Conservation (phyloP, 164 flowering plant species). For the Tinospora cordifolia region DNA sequence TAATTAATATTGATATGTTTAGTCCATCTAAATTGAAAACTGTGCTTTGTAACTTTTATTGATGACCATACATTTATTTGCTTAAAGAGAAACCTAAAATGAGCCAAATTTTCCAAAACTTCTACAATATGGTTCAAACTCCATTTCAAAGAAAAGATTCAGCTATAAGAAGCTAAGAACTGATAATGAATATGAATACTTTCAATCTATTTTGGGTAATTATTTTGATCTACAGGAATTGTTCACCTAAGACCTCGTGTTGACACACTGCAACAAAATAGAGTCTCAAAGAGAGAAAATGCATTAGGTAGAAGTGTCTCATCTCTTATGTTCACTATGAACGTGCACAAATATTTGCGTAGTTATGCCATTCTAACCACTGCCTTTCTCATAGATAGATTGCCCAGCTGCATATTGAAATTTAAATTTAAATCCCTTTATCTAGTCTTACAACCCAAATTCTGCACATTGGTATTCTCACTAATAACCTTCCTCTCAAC, state of each 20-base stretch:
- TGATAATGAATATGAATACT: not conserved
- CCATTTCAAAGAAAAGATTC: not conserved
- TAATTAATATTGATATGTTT: not conserved
- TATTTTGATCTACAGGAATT: too few species aligned
- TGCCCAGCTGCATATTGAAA: constrained; percentile 1
- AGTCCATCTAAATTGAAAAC: not conserved
- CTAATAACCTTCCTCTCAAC: too few species aligned
- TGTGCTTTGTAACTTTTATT: not conserved
- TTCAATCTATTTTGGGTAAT: not conserved
- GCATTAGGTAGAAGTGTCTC: not conserved
- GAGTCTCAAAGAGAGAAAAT: not conserved
- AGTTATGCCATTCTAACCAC: not conserved
- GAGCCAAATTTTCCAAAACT: not conserved
- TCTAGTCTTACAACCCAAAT: too few species aligned
- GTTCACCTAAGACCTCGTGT: not conserved
- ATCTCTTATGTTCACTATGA: not conserved
- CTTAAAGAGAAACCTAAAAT: constrained; percentile 1
- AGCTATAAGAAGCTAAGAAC: not conserved
- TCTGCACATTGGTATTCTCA: too few species aligned
- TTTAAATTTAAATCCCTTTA: too few species aligned
- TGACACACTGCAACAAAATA: not conserved
- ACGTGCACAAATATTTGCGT: not conserved
- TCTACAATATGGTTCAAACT: not conserved
- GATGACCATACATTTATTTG: not conserved
- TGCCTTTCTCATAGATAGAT: not conserved